Evolutionary conservation across 148 eudicot genomes (phyloP).

Genomic region (Chenopodium quinoa): DNA sequence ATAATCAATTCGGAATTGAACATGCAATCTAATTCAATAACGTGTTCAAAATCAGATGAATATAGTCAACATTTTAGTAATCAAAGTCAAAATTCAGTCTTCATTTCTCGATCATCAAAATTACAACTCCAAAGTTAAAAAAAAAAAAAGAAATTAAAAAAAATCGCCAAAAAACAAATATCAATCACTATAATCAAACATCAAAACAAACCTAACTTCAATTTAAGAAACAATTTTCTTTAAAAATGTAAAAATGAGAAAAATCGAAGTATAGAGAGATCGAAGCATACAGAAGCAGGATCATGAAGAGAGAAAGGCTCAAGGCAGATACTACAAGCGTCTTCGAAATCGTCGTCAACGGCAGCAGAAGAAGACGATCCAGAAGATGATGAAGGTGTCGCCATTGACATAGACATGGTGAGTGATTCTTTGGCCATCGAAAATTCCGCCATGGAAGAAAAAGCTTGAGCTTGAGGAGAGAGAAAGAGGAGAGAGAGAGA

Average conservation of each 20-base stretch:
- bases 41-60: neutral
- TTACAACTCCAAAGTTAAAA: neutral
- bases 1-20: neutral
- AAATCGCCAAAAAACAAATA: neutral
- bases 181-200: neutral
- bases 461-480: neutral
- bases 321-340: slow-evolving; percentile 76
- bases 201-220: neutral
- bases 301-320: slow-evolving; percentile 54
- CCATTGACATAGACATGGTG: slow-evolving; percentile 6
- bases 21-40: neutral
- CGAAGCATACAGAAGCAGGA: slow-evolving; percentile 57
- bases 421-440: slow-evolving; percentile 5
- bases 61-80: neutral
- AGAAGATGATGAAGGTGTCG: neutral
- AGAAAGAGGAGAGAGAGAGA: neutral
- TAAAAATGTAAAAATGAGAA: too few species aligned
- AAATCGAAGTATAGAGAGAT: neutral
- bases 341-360: slow-evolving; percentile 43
- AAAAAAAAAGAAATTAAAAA: neutral
- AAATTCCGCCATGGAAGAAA: slow-evolving; percentile 32
- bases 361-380: slow-evolving; percentile 32
- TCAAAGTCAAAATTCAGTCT: slow-evolving; percentile 7
- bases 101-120: slow-evolving; percentile 1
- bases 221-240: neutral